Evolutionary conservation across 192 early-diverging fungal genomes (phyloP).

Genomic region (Coemansia sp.): DNA sequence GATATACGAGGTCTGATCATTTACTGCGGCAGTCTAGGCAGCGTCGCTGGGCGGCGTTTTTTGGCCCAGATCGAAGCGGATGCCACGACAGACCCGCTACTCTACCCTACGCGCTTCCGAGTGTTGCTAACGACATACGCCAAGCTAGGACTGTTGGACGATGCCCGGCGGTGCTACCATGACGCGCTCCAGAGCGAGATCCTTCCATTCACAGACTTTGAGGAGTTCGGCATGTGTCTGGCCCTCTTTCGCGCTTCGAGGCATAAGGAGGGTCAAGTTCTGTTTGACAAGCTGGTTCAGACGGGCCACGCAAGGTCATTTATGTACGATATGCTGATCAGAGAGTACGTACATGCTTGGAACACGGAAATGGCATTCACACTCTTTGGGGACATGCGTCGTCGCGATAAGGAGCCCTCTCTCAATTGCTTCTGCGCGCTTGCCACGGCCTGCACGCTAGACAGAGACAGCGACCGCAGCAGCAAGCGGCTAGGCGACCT

Average conservation of each 20-base stretch:
- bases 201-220: not conserved
- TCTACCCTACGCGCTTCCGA: slow-evolving; percentile 3
- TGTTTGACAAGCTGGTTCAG: slow-evolving; percentile 30
- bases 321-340: slow-evolving; percentile 26
- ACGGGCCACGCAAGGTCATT: not conserved
- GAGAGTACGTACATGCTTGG: slow-evolving; percentile 23
- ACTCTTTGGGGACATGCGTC: slow-evolving; percentile 25
- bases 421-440: slow-evolving; percentile 8
- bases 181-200: not conserved
- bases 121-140: slow-evolving; percentile 25
- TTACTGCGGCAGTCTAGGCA: slow-evolving; percentile 22
- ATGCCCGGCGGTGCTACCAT: slow-evolving; percentile 30
- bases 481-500: slow-evolving; percentile 15
- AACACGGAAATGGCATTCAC: slow-evolving; percentile 28
- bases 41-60: slow-evolving; percentile 17
- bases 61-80: slow-evolving; percentile 38
- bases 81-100: slow-evolving; percentile 1
- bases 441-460: slow-evolving; percentile 18
- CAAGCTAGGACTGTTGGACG: slow-evolving; percentile 28
- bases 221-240: slow-evolving; percentile 37
- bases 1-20: slow-evolving; percentile 10
- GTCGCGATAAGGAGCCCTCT: not conserved
- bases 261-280: slow-evolving; percentile 34
- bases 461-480: slow-evolving; percentile 8
- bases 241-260: slow-evolving; percentile 21